These are phyloP conservation scores for Sordariomycetes sp. DNA, from an alignment of 2,329 filamentous ascomycete species.

Conservation along the genomic window DNA sequence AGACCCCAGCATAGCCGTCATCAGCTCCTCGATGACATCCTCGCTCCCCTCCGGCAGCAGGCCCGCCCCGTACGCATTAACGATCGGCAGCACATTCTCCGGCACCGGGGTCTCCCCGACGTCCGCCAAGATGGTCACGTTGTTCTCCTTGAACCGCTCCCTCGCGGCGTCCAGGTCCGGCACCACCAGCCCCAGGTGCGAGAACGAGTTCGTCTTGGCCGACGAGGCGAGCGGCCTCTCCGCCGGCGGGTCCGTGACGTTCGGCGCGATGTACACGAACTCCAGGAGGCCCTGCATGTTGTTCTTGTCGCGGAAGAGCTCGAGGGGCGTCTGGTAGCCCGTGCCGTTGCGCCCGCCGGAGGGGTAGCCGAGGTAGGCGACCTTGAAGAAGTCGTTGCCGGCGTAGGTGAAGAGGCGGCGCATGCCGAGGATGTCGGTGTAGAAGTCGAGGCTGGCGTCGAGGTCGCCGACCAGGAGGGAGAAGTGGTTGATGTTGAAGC, in stretches of 20 bases:
- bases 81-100: slow-evolving; percentile 7
- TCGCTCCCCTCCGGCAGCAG: slow-evolving; percentile 7
- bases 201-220: slow-evolving; percentile 17
- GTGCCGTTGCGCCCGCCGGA: slow-evolving; percentile 25
- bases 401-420: slow-evolving; percentile 21
- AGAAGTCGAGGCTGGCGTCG: slow-evolving; percentile 19
- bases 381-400: slow-evolving; percentile 14
- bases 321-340: slow-evolving; percentile 21
- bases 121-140: slow-evolving; percentile 16
- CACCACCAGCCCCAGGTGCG: slow-evolving; percentile 23
- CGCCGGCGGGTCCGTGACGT: slow-evolving; percentile 8
- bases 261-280: slow-evolving; percentile 15
- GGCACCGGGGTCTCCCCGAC: slow-evolving; percentile 9
- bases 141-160: slow-evolving; percentile 12
- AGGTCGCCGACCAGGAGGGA: slow-evolving; percentile 19
- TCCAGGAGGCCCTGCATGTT: slow-evolving; percentile 20
- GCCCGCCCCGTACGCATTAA: slow-evolving; percentile 7
- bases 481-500: slow-evolving; percentile 24
- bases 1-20: slow-evolving; percentile 6
- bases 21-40: slow-evolving; percentile 4
- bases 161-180: slow-evolving; percentile 18
- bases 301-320: slow-evolving; percentile 21
- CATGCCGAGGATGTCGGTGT: slow-evolving; percentile 21
- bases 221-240: slow-evolving; percentile 7
- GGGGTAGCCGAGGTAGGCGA: slow-evolving; percentile 23